Conservation (phyloP, 805 yeast species). For the Debaryomyces hansenii region DNA sequence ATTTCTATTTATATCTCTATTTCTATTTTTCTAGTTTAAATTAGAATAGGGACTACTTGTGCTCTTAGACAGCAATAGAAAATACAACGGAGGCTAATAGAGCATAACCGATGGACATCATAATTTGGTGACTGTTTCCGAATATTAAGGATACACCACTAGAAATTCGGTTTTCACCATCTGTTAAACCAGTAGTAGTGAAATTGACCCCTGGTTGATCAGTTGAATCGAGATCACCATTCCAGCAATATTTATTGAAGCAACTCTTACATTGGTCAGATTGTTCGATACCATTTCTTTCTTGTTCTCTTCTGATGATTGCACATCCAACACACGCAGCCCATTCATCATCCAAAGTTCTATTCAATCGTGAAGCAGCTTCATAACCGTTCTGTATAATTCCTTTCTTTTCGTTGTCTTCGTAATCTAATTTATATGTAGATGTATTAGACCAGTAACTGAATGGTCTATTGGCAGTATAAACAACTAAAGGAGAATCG, state of each 20-base stretch:
- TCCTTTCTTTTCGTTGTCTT: slow-evolving; percentile 52
- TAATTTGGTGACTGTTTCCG: slow-evolving; percentile 7
- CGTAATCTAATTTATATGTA: slow-evolving; percentile 65
- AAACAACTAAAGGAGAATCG: slow-evolving; percentile 74
- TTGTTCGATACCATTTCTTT: slow-evolving; percentile 59
- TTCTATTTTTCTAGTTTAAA: no score
- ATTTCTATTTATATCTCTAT: no score
- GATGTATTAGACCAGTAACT: slow-evolving; percentile 69
- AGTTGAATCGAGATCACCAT: slow-evolving; percentile 39
- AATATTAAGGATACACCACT: slow-evolving; percentile 14
- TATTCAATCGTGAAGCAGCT: slow-evolving; percentile 61
- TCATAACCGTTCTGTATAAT: slow-evolving; percentile 78
- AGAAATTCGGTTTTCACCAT: slow-evolving; percentile 18
- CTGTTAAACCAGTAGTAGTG: slow-evolving; percentile 29
- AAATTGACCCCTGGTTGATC: slow-evolving; percentile 24
- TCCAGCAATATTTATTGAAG: slow-evolving; percentile 76
- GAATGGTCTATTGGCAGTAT: slow-evolving; percentile 71
- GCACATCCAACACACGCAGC: slow-evolving; percentile 81
- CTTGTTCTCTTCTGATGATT: slow-evolving; percentile 73
- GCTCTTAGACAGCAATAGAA: no score
- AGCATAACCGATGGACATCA: slow-evolving; percentile 19
- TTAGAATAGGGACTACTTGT: no score
- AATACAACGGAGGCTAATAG: slow-evolving; percentile 17
- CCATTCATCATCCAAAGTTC: slow-evolving; percentile 69
- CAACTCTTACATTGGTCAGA: slow-evolving; percentile 72